phyloP scores from a whole-genome alignment of 2,329 filamentous ascomycete genomes.

The Trichoderma endophyticum region DNA sequence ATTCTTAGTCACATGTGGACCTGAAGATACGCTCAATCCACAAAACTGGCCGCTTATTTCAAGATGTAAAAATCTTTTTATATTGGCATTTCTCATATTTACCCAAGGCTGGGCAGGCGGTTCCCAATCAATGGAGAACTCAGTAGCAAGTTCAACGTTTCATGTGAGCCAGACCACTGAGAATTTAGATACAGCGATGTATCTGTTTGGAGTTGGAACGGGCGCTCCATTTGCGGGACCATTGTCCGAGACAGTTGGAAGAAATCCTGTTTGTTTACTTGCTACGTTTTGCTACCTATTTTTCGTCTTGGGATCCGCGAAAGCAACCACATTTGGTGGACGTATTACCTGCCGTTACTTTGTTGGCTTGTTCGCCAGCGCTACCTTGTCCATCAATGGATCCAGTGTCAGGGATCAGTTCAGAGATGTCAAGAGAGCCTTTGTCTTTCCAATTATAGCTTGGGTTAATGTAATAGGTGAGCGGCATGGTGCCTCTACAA shows the following conservation, averaged over 20 bases:
- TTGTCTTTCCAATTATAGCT: conserved; percentile 49
- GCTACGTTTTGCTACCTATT: conserved; percentile 46
- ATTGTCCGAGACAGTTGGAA: conserved; percentile 46
- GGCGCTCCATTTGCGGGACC: conserved; percentile 49
- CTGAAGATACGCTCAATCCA: conserved; percentile 38
- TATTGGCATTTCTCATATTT: conserved; percentile 41
- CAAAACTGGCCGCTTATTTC: conserved; percentile 38
- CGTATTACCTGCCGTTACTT: conserved; percentile 49
- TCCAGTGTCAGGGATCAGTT: conserved; percentile 47
- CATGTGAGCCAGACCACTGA: conserved; percentile 43
- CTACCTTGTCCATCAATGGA: conserved; percentile 39
- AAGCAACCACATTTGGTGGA: conserved; percentile 45
- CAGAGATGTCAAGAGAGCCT: conserved; percentile 45
- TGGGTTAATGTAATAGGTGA: conserved; percentile 37
- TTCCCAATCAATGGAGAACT: conserved; percentile 47
- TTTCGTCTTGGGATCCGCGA: conserved; percentile 46
- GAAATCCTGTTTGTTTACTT: conserved; percentile 47
- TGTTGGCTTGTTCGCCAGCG: conserved; percentile 42
- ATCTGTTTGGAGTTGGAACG: conserved; percentile 46
- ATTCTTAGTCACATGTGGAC: background rate
- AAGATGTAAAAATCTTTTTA: conserved; percentile 33
- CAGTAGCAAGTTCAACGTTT: conserved; percentile 38
- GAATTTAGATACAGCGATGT: conserved; percentile 44
- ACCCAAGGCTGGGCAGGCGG: conserved; percentile 46
- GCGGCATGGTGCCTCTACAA: background rate